phyloP scores from a whole-genome alignment of 2,329 filamentous ascomycete species.

The Polytolypa hystricis region DNA sequence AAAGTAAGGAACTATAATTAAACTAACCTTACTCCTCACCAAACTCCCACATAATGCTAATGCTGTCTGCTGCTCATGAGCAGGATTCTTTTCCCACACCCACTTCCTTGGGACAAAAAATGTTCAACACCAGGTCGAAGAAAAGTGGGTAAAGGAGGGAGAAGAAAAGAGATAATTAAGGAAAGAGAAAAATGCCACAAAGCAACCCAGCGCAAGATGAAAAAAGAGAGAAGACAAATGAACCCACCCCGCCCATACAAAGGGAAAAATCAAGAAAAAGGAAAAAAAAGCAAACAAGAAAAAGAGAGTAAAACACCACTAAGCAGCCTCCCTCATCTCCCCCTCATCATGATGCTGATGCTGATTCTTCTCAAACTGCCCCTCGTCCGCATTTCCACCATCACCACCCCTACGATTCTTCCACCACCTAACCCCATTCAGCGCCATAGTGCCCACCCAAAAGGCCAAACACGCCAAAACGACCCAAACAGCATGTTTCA shows the following conservation, averaged over 20 bases:
- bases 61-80: too few species aligned
- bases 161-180: neutral
- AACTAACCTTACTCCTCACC: too few species aligned
- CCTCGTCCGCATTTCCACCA: constrained; percentile 5
- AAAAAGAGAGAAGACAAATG: constrained; percentile 3
- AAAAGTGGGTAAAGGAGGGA: neutral
- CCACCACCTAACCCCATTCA: constrained; percentile 27
- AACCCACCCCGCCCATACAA: constrained; percentile 2
- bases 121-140: neutral
- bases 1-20: too few species aligned
- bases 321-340: constrained; percentile 4
- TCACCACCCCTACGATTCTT: constrained; percentile 18
- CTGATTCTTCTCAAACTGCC: constrained; percentile 15
- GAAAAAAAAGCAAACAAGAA: neutral
- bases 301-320: neutral
- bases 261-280: constrained; percentile 6
- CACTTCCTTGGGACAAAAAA: too few species aligned
- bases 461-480: constrained; percentile 63
- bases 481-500: constrained; percentile 82
- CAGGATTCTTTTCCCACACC: too few species aligned
- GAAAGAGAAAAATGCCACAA: constrained; percentile 5
- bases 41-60: too few species aligned
- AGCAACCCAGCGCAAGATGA: constrained; percentile 1
- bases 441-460: constrained; percentile 55
- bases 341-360: constrained; percentile 7